Evolutionary conservation across 306 rosid genomes (phyloP), one percentile per base, ranked within the genome.

Genomic region (Glycine latifolia): DNA sequence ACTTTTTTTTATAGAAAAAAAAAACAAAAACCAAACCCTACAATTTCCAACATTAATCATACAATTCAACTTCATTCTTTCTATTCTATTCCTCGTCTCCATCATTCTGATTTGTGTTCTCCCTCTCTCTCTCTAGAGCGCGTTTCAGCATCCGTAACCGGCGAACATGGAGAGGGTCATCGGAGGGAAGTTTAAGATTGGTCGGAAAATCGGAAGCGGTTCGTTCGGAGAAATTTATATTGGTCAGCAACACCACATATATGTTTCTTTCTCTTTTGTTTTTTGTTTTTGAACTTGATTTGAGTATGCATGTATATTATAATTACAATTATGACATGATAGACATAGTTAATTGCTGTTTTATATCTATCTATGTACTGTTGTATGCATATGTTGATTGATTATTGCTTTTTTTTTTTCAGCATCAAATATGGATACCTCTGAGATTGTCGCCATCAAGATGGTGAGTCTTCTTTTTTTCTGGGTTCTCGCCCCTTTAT

Each of bases 171-270:
- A 92, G 85, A 86, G 92, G 82, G 66, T 92, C 59, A 44, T 90
- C 14, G 97, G 87, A 2, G 92, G 87, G 3, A 89, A 87, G 86
- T 92, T 61, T 81, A 92, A 90, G 85, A 16, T 90, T 59, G 94
- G 97, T 82, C 89, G 91, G 70, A 92, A 90, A 85, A 90, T 92
- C 26, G 97, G 97, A 1, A 87, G 94, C 80, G 94, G 94, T 12
- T 92, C 97, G 0, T 92, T 92, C 4, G 94, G 97, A 44, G 91
- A 92, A 87, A 90, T 90, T 37, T 90, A 67, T 77, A 86, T 90
- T 12, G 97, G 97, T 92, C 11, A 7, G 14, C 5, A 6, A 1
- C 41, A 3, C 39, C 2, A 0, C 16, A 0, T 37, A 7, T 9
- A 7, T 17, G 47, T 17, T 43, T 49, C 20, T 15, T 14, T 39